Evolutionary conservation across 169 alveolate genomes (phyloP), one percentile per base, ranked within the genome.

Genomic region (Babesia ovis): DNA sequence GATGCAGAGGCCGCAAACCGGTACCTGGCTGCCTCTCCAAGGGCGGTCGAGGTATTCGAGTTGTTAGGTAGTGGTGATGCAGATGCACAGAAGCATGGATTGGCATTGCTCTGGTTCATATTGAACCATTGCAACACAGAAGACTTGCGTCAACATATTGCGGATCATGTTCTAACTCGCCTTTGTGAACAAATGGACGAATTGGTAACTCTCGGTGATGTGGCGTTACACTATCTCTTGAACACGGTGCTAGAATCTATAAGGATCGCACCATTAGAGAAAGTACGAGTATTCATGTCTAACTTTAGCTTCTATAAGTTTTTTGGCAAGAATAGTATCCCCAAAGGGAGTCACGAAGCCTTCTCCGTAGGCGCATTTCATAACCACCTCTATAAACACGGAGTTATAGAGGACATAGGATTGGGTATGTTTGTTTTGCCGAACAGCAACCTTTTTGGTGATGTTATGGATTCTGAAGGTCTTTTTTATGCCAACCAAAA

Each of bases 1-100:
- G 83, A 79, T 34, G 50, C 14, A 43, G 43, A 16, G 37, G 69
- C 68, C 32, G 67, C 45, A 1, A 11, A 43, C 23, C 45, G 69
- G 39, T 79, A 79, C 71, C 53, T 79, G 25, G 35, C 31, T 2
- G 77, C 22, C 34, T 79, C 87, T 8, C 87, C 87, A 29, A 57
- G 57, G 29, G 73, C 81, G 39, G 53, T 31, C 11, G 87, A 79
- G 69, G 43, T 79, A 12, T 61, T 79, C 39, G 68, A 69, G 20
- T 70, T 79, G 4, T 18, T 79, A 14, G 59, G 43, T 3, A 23
- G 39, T 0, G 75, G 51, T 18, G 48, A 54, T 35, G 45, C 53
- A 25, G 25, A 31, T 22, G 35, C 54, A 9, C 43, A 48, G 50
- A 39, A 68, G 35, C 66, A n/a, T 18, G 82, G 68, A 14, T 32